Base-by-base conservation (phyloP, 495 filamentous ascomycete genomes). In the Pseudoneurospora amorphoporcata region DNA sequence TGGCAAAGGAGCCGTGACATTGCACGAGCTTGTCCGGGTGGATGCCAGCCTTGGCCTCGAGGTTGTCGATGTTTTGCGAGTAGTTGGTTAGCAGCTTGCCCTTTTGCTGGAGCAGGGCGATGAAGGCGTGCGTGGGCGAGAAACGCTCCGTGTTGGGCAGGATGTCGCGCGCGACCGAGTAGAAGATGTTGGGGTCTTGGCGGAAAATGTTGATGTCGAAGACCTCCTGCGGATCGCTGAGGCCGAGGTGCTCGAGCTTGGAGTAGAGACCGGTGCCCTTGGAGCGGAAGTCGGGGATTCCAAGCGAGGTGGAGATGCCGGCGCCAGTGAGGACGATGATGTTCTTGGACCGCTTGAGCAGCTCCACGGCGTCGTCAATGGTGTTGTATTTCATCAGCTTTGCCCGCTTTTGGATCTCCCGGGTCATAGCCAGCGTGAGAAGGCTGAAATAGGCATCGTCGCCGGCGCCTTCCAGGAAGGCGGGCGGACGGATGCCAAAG, bases 31-130 rank as follows among this genome's bases (percentile, higher is more conserved):
- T 97, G 42, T 94, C 91, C 0, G 89, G 85, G 7, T 81, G 77
- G 68, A 99, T 94, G 16, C 95, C 95, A 2, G 95, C 95, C 71
- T 92, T 90, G 40, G 88, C 88, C 79, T 99, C 95, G 68, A 99
- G 91, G 76, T 98, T 98, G 83, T 99, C 95, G 76, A 99, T 99
- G 79, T 99, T 99, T 80, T 99, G 95, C 3, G 95, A 96, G 82
- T 97, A 99, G 81, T 98, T 97, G 37, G 94, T 98, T 69, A 98
- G 86, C 23, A 99, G 88, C 77, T 97, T 97, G 29, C 89, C 90
- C 79, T 94, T 93, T 73, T 94, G 86, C 79, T 98, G 94, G 3
- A 99, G 87, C n/a, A 98, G 86, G n/a, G 89, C 89, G 75, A 99
- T 96, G 83, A 99, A 99, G 47, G 90, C 91, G 81, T 99, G 95